Evolutionary conservation across 305 asterid species (phyloP), one percentile per base, ranked within the genome.

Genomic region (Solanum hybrid): DNA sequence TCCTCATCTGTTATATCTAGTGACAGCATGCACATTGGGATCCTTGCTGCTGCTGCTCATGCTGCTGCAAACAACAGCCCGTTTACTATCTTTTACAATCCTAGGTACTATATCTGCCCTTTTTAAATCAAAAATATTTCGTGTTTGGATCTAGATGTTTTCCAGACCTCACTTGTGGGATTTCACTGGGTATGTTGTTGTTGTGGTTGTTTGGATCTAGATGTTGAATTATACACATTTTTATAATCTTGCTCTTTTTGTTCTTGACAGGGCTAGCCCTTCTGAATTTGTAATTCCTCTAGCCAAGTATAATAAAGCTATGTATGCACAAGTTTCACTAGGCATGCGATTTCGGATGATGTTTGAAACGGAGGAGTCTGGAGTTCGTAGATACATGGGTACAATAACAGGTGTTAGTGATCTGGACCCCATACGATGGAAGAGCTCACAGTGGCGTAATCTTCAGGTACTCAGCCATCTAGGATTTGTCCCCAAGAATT

Each of bases 21-120:
- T 85, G 99, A 97, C 87, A 97, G 99, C 95, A 96, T 97, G 99
- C 99, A 96, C 91, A 96, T 97, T 37, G 99, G 99, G 34, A 94
- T 97, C 91, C 97, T 97, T 89, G 99, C 99, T 77, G 99, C 99
- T 91, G 99, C 99, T 26, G 99, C 99, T 88, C 99, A 97, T 91
- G 99, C 99, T 72, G 98, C 99, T 38, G 97, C 99, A 33, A 97
- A 96, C 91, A 96, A 92, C 91, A 97, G 99, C 93, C 98, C 99
- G 0, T 96, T 97, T 91, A 96, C 97, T 90, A 95, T 97, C 73
- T 97, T 96, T 92, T 97, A 96, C 90, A 97, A 97, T 92, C 99
- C 99, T 11, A 95, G 99, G 99, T 97, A 91, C 76, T 85, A 72
- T 81, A 61, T 65, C 31, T 41, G 34, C 79, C 34, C 27, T 87